Conservation (phyloP, 176 grass and related monocot genomes). For the Typha latifolia region DNA sequence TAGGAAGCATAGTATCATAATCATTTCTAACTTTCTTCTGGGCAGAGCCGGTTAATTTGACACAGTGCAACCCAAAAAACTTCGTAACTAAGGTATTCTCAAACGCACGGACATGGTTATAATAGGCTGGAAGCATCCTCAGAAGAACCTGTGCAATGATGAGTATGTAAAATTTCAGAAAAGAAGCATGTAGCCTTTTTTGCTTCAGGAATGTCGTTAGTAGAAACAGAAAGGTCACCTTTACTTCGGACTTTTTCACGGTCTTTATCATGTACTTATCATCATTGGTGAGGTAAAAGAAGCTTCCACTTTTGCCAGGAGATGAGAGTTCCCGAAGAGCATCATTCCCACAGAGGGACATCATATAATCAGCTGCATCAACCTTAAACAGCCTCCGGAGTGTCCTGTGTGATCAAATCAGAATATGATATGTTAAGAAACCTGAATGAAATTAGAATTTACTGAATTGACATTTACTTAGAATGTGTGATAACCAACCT, state of each 20-base stretch:
- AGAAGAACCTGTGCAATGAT: constrained; percentile 8
- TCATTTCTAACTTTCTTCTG: too few species aligned
- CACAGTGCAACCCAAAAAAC: constrained; percentile 6
- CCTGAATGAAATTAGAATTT: too few species aligned
- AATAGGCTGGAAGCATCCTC: constrained; percentile 7
- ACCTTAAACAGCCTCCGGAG: constrained; percentile 9
- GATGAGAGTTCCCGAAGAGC: constrained; percentile 20
- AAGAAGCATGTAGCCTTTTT: too few species aligned
- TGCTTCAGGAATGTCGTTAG: too few species aligned
- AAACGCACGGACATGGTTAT: constrained; percentile 7
- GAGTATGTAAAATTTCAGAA: too few species aligned
- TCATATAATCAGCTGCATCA: constrained; percentile 24
- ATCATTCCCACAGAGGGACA: constrained; percentile 21
- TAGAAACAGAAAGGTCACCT: neutral
- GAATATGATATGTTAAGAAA: too few species aligned
- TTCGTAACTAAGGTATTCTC: constrained; percentile 8
- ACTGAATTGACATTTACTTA: too few species aligned
- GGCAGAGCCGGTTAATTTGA: too few species aligned
- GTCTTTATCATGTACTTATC: constrained; percentile 19
- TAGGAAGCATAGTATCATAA: too few species aligned
- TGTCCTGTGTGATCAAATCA: too few species aligned
- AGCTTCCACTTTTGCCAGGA: constrained; percentile 18
- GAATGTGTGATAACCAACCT: neutral
- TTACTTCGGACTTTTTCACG: constrained; percentile 20
- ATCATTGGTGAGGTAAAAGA: constrained; percentile 22